These are phyloP conservation scores for Globisporangium recalcitrans DNA, from an alignment of 352 stramenopile genomes.

Conservation along the genomic window DNA sequence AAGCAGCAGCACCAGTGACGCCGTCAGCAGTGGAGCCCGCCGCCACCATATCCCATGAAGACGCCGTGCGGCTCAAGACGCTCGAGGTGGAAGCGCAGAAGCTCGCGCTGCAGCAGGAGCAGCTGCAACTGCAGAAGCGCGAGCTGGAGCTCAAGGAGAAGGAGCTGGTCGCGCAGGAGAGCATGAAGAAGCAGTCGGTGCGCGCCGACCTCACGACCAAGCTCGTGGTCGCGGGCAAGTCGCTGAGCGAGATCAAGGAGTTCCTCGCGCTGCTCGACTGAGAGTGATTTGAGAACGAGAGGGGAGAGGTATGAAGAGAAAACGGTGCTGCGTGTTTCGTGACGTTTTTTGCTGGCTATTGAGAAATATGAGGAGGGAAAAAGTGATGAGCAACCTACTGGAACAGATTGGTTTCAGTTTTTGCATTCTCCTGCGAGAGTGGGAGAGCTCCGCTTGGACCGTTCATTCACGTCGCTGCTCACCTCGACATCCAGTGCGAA, in stretches of 20 bases:
- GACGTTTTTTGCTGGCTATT: no score
- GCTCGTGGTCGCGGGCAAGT: neutral
- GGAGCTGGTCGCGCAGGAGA: slow-evolving; percentile 30
- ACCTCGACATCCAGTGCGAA: no score
- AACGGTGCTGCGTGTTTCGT: no score
- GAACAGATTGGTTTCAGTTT: no score
- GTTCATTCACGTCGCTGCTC: no score
- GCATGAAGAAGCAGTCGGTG: slow-evolving; percentile 16
- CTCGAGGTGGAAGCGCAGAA: slow-evolving; percentile 35
- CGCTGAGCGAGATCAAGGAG: slow-evolving; percentile 3
- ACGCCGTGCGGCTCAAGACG: slow-evolving; percentile 5
- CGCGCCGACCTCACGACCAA: slow-evolving; percentile 5
- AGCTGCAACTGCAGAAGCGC: slow-evolving; percentile 25
- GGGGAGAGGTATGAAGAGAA: neutral
- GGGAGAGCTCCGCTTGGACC: no score
- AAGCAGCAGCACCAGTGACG: neutral
- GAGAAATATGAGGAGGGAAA: no score
- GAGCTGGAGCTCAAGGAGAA: slow-evolving; percentile 40
- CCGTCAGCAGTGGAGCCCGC: neutral
- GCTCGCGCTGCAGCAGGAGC: slow-evolving; percentile 27
- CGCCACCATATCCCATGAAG: neutral
- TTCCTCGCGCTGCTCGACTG: slow-evolving; percentile 2
- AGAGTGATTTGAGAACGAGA: neutral
- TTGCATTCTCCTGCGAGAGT: no score
- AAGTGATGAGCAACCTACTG: no score